A percentile compares a stretch with the other conserved stretches of the same genome.
These are phyloP conservation scores for Talaromyces sp. DNA, from an alignment of 2,329 filamentous ascomycete genomes.

Conservation along the genomic window DNA sequence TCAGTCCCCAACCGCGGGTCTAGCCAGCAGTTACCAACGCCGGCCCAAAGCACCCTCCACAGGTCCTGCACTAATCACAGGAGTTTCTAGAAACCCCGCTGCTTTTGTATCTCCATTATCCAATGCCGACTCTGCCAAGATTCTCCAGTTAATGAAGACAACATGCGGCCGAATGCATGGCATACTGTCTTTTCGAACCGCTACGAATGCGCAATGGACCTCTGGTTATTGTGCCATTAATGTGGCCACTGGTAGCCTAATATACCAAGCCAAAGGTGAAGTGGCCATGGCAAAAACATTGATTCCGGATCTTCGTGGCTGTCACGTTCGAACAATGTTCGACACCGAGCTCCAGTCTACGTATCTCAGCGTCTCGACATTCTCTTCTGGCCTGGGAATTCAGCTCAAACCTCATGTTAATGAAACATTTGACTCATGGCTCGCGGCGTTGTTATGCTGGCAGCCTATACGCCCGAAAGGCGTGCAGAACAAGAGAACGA, in stretches of 20 bases:
- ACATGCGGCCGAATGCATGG: conserved; percentile 50
- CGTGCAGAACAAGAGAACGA: conserved; percentile 48
- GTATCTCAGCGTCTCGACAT: conserved; percentile 47
- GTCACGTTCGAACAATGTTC: conserved; percentile 45
- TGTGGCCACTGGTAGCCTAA: conserved; percentile 46
- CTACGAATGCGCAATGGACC: conserved; percentile 41
- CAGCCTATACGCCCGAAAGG: conserved; percentile 48
- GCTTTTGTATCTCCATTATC: conserved; percentile 35
- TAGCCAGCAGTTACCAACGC: conserved; percentile 30
- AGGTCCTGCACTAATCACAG: conserved; percentile 21
- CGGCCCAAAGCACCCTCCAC: conserved; percentile 29
- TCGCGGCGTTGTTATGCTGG: conserved; percentile 49
- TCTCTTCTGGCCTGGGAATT: conserved; percentile 44
- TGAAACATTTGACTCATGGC: conserved; percentile 50
- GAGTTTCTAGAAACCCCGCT: conserved; percentile 23
- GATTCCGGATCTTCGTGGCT: conserved; percentile 47
- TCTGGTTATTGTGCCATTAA: conserved; percentile 50
- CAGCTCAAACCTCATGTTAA: conserved; percentile 46
- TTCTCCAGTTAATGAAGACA: conserved; percentile 49
- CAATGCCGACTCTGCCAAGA: conserved; percentile 44
- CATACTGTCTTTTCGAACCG: conserved; percentile 46
- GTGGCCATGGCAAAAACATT: conserved; percentile 44
- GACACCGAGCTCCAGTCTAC: conserved; percentile 43
- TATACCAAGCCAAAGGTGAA: conserved; percentile 48
- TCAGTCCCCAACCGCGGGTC: conserved; percentile 35